Evolutionary conservation across 192 early-diverging fungal species (phyloP).

Genomic region (Backusella australiensis): DNA sequence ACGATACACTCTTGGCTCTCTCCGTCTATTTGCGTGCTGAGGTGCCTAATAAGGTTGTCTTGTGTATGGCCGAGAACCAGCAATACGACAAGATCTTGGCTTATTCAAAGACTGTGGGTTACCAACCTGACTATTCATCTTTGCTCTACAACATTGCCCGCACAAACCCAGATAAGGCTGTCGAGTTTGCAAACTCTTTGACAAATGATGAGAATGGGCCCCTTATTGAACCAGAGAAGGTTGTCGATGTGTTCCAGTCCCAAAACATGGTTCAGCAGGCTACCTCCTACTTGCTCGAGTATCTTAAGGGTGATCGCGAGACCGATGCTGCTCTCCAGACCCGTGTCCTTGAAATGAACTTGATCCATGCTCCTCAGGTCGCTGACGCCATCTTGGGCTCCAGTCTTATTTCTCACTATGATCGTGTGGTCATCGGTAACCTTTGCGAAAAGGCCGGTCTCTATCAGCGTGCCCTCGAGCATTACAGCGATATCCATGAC

Average conservation of each 20-base stretch:
- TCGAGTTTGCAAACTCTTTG: constrained; percentile 88
- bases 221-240: constrained; percentile 78
- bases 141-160: constrained; percentile 92
- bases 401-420: constrained; percentile 95
- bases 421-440: constrained; percentile 83
- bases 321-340: constrained; percentile 94
- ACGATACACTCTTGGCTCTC: constrained; percentile 87
- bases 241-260: constrained; percentile 91
- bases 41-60: constrained; percentile 90
- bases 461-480: constrained; percentile 93
- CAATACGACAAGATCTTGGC: constrained; percentile 96
- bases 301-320: constrained; percentile 89
- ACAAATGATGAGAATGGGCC: constrained; percentile 81
- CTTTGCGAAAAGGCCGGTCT: constrained; percentile 98
- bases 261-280: constrained; percentile 95
- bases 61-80: constrained; percentile 94
- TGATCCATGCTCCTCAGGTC: constrained; percentile 95
- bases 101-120: constrained; percentile 94
- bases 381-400: constrained; percentile 98
- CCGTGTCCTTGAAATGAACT: constrained; percentile 94
- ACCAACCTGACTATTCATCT: constrained; percentile 87
- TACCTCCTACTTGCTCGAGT: constrained; percentile 95
- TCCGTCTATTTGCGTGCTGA: constrained; percentile 95
- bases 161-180: constrained; percentile 88
- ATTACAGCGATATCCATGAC: constrained; percentile 94